phyloP scores from a whole-genome alignment of 805 yeast species.

The Kodamaea restingae region DNA sequence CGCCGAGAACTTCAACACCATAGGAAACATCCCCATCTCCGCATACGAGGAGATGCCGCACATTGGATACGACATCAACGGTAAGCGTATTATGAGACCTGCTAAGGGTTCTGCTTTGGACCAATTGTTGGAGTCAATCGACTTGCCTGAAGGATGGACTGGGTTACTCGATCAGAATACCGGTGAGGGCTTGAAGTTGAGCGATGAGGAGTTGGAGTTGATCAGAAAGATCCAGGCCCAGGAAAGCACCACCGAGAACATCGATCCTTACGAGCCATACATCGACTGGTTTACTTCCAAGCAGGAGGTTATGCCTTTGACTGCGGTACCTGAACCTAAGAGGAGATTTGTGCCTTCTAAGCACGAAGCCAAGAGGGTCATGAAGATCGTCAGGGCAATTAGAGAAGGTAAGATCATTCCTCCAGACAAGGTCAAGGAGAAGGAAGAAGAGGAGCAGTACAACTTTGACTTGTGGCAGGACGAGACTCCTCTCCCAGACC shows the following conservation, averaged over 20 bases:
- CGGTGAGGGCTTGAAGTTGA: conserved; percentile 77
- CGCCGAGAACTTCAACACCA: conserved; percentile 72
- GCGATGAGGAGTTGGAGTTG: conserved; percentile 83
- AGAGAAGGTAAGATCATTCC: conserved; percentile 93
- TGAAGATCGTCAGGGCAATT: conserved; percentile 95
- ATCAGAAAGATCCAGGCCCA: conserved; percentile 82
- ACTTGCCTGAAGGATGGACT: conserved; percentile 98
- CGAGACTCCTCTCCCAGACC: conserved; percentile 55
- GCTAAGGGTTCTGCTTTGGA: conserved; percentile 95
- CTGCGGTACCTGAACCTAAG: conserved; percentile 95
- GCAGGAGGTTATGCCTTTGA: conserved; percentile 82
- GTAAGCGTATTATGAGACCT: conserved; percentile 98
- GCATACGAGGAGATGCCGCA: conserved; percentile 98
- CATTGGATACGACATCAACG: conserved; percentile 93
- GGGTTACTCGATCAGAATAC: conserved; percentile 89
- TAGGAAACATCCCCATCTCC: conserved; percentile 88
- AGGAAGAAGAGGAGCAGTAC: conserved; percentile 48
- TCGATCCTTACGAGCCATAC: conserved; percentile 88
- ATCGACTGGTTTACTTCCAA: conserved; percentile 93
- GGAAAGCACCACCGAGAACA: conserved; percentile 72
- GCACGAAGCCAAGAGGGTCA: conserved; percentile 91
- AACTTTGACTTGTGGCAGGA: conserved; percentile 84
- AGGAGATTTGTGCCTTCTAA: conserved; percentile 95
- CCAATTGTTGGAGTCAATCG: conserved; percentile 82
- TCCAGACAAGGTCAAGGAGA: conserved; percentile 53